Percentiles rank a stretch among this genome's conserved stretches.
These are phyloP conservation scores for Plantago coronopus DNA, from an alignment of 305 asterid genomes.

Conservation along the genomic window DNA sequence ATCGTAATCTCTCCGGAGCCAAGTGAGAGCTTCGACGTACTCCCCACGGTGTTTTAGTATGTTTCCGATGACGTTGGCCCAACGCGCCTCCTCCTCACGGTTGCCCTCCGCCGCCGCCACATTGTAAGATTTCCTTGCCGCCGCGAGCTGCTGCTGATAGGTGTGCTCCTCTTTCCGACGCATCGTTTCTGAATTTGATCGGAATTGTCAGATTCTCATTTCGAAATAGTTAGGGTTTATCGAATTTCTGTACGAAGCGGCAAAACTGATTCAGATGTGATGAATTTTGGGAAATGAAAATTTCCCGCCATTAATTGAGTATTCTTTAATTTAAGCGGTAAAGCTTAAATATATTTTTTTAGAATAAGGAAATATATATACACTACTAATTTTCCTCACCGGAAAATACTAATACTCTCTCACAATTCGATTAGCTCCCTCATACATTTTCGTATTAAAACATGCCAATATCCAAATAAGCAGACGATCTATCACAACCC, in stretches of 20 bases:
- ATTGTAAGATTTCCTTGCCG: slow-evolving; percentile 57
- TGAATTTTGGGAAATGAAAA: background rate
- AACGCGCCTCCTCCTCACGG: slow-evolving; percentile 88
- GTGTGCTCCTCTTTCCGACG: slow-evolving; percentile 47
- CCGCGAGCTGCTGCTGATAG: slow-evolving; percentile 50
- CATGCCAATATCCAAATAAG: too few species aligned
- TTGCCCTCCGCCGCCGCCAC: slow-evolving; percentile 61
- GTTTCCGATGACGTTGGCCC: slow-evolving; percentile 88
- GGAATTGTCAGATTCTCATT: slow-evolving; percentile 6
- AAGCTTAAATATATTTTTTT: too few species aligned
- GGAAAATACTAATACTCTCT: too few species aligned
- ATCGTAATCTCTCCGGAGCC: slow-evolving; percentile 85
- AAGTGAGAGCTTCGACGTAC: slow-evolving; percentile 77
- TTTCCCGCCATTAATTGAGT: background rate
- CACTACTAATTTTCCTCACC: too few species aligned
- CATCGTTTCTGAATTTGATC: slow-evolving; percentile 22
- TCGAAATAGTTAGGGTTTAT: background rate
- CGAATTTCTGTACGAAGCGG: too few species aligned
- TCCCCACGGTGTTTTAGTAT: slow-evolving; percentile 81
- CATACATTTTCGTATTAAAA: too few species aligned
- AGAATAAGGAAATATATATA: too few species aligned
- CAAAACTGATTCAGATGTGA: too few species aligned
- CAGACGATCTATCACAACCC: too few species aligned
- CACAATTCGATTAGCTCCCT: too few species aligned
- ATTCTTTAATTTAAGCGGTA: too few species aligned